phyloP scores from a whole-genome alignment of 345 rosid genomes.

The Salix arbutifolia region DNA sequence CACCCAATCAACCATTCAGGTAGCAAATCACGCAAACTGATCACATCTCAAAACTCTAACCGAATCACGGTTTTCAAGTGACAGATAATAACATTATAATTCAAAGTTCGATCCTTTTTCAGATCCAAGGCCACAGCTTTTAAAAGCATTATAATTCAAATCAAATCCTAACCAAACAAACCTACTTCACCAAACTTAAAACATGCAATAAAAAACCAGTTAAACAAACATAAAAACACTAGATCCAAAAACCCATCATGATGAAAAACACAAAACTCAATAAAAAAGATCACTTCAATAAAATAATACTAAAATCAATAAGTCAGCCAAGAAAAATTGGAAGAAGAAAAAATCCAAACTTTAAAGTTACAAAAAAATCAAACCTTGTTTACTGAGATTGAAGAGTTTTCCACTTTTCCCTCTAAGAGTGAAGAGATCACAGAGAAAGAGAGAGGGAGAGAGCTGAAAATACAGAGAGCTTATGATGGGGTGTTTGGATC shows the following conservation, averaged over 20 bases:
- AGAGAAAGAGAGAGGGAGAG: constrained; percentile 4
- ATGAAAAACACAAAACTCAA: constrained; percentile 2
- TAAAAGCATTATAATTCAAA: neutral
- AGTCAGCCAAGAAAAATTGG: neutral
- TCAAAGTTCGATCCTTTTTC: neutral
- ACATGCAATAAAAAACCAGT: neutral
- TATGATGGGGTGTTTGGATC: constrained; percentile 27
- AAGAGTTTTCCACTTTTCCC: constrained; percentile 11
- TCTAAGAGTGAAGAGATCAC: neutral
- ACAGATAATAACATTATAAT: neutral
- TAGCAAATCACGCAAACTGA: neutral
- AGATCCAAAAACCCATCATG: constrained; percentile 28
- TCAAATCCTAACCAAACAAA: neutral
- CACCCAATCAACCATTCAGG: neutral
- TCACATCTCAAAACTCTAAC: neutral
- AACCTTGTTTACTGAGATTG: constrained; percentile 25
- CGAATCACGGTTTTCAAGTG: neutral
- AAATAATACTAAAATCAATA: neutral
- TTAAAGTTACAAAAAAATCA: constrained; percentile 8
- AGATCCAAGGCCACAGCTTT: neutral
- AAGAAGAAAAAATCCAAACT: too few species aligned
- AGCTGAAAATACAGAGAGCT: neutral
- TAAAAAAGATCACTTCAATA: neutral
- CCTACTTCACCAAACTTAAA: neutral
- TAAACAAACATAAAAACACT: neutral